These are phyloP conservation scores for Geosmithia flava DNA, from an alignment of 2,329 filamentous ascomycete genomes.

Conservation along the genomic window DNA sequence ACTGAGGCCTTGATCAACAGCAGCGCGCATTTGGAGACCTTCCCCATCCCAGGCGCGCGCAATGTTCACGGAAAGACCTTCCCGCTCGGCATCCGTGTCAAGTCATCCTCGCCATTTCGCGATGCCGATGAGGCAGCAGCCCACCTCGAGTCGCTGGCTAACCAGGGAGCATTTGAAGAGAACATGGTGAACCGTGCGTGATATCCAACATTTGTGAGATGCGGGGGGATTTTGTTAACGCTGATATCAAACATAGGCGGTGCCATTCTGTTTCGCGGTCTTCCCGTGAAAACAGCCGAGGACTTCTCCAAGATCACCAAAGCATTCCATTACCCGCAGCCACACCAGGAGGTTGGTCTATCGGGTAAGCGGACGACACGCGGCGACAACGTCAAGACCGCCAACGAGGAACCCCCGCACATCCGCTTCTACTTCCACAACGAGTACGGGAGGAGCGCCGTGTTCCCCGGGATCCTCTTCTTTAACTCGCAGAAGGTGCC, in stretches of 20 bases:
- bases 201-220: too few relatives aligned
- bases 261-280: neutral
- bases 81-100: neutral
- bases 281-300: neutral
- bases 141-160: neutral
- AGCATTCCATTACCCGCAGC: neutral
- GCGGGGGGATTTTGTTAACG: too few relatives aligned
- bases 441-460: neutral
- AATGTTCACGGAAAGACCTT: neutral
- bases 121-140: neutral
- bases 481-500: neutral
- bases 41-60: neutral
- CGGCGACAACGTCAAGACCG: neutral
- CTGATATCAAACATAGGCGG: neutral
- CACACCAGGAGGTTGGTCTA: neutral
- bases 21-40: neutral
- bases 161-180: neutral
- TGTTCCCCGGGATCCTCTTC: neutral
- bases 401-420: neutral
- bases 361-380: neutral
- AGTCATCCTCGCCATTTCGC: neutral
- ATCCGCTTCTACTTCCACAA: constrained; percentile 1
- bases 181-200: neutral
- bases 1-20: neutral
- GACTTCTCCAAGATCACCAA: neutral